A percentile compares a stretch with the other conserved stretches of the same genome.
Evolutionary conservation across 345 rosid species (phyloP).

Genomic region (Bruguiera parviflora): DNA sequence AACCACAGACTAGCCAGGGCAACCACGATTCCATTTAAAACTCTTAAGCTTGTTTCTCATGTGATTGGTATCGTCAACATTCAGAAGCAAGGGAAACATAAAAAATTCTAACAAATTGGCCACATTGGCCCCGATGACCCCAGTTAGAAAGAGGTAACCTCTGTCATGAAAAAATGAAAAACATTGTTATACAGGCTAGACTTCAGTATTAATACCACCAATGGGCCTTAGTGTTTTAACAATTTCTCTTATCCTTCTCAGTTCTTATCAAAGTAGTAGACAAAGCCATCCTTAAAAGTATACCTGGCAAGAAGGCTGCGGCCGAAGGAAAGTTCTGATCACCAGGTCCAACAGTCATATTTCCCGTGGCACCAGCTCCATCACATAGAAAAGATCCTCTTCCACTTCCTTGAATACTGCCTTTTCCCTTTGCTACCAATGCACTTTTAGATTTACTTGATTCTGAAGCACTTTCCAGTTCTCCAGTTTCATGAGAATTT

Average conservation of each 20-base stretch:
- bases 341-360: slow-evolving; percentile 54
- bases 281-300: slow-evolving; percentile 5
- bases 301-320: slow-evolving; percentile 74
- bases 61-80: too few relatives aligned
- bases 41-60: too few relatives aligned
- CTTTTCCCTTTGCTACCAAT: slow-evolving; percentile 66
- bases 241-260: not conserved
- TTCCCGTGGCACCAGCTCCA: slow-evolving; percentile 64
- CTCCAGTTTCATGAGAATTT: slow-evolving; percentile 51
- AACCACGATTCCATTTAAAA: too few relatives aligned
- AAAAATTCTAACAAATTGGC: too few relatives aligned
- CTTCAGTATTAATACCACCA: too few relatives aligned
- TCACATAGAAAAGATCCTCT: slow-evolving; percentile 64
- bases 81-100: too few relatives aligned
- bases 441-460: slow-evolving; percentile 47
- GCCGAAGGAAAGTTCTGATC: slow-evolving; percentile 65
- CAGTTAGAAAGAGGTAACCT: too few relatives aligned
- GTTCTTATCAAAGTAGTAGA: not conserved
- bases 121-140: too few relatives aligned
- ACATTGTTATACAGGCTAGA: too few relatives aligned
- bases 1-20: not conserved
- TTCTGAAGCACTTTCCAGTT: slow-evolving; percentile 54
- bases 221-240: not conserved
- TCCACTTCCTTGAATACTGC: slow-evolving; percentile 56
- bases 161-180: too few relatives aligned